Evolutionary conservation across 2,329 filamentous ascomycete genomes (phyloP).

Genomic region (Hymenoscyphus albidus): DNA sequence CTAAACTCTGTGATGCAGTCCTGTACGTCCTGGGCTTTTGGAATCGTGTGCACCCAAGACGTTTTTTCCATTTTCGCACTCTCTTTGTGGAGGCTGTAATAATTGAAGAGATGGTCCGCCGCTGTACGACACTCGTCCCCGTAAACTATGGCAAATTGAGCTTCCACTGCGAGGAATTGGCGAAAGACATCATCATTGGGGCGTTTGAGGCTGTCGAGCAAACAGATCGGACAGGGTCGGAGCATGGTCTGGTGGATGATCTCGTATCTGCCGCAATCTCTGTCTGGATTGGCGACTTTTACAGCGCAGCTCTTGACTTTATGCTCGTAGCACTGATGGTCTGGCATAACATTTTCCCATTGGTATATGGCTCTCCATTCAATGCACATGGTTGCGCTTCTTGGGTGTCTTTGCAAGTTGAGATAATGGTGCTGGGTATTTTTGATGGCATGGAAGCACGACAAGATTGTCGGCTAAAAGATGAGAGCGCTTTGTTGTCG

Average conservation of each 20-base stretch:
- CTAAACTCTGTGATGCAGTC: too few relatives aligned
- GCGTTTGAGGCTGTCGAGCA: background rate
- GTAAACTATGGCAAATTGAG: background rate
- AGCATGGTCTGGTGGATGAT: background rate
- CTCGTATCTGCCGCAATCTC: background rate
- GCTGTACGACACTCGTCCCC: background rate
- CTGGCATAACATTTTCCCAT: background rate
- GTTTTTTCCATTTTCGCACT: too few relatives aligned
- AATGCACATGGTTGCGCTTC: background rate
- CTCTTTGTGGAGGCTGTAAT: too few relatives aligned
- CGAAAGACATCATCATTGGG: background rate
- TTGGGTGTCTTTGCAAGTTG: background rate
- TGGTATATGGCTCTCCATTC: background rate
- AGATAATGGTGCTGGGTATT: too few relatives aligned
- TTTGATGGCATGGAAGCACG: too few relatives aligned
- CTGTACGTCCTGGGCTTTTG: too few relatives aligned
- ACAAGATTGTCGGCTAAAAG: too few relatives aligned
- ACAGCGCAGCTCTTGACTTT: background rate
- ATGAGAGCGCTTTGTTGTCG: too few relatives aligned
- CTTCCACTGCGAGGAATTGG: background rate
- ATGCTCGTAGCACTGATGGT: background rate
- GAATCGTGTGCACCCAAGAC: too few relatives aligned
- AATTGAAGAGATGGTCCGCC: too few relatives aligned
- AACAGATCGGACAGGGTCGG: background rate
- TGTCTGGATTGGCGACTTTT: background rate